phyloP scores from a whole-genome alignment of 805 yeast genomes.

The Metschnikowia noctiluminum region DNA sequence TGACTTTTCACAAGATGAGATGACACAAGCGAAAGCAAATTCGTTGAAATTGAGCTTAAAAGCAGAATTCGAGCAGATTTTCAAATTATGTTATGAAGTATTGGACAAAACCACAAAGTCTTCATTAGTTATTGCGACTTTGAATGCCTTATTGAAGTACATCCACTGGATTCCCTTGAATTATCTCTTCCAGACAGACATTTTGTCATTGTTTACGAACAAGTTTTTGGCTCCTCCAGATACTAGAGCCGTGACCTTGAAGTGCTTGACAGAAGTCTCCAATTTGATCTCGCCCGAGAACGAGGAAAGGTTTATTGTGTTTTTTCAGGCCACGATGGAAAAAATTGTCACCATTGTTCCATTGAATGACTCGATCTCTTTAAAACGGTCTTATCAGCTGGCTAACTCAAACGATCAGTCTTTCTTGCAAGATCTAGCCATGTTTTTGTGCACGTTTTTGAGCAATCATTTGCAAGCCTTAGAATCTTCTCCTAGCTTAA shows the following conservation, averaged over 20 bases:
- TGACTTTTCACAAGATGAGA: slow-evolving; percentile 90
- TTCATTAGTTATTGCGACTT: slow-evolving; percentile 77
- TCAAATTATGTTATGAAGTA: slow-evolving; percentile 89
- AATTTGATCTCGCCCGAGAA: slow-evolving; percentile 54
- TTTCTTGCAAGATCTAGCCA: slow-evolving; percentile 89
- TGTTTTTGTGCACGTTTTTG: slow-evolving; percentile 84
- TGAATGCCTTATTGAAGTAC: slow-evolving; percentile 77
- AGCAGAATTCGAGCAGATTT: slow-evolving; percentile 89
- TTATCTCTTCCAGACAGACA: slow-evolving; percentile 83
- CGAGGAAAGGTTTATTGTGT: slow-evolving; percentile 56
- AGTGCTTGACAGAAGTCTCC: slow-evolving; percentile 91
- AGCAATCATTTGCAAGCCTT: slow-evolving; percentile 65
- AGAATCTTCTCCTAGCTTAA: slow-evolving; percentile 50
- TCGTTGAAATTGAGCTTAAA: slow-evolving; percentile 79
- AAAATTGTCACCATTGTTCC: slow-evolving; percentile 71
- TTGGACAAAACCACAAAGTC: slow-evolving; percentile 86
- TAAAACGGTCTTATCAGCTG: slow-evolving; percentile 64
- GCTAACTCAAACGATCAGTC: slow-evolving; percentile 87
- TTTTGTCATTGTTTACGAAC: slow-evolving; percentile 65
- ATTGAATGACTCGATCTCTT: slow-evolving; percentile 51
- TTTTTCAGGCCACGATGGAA: slow-evolving; percentile 73
- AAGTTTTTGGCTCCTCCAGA: slow-evolving; percentile 77
- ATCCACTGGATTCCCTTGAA: slow-evolving; percentile 93
- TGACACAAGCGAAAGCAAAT: slow-evolving; percentile 93
- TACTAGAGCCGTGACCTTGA: slow-evolving; percentile 79